These are phyloP conservation scores for Cyclanthera cordifolia DNA, from an alignment of 306 rosid species.

Conservation along the genomic window DNA sequence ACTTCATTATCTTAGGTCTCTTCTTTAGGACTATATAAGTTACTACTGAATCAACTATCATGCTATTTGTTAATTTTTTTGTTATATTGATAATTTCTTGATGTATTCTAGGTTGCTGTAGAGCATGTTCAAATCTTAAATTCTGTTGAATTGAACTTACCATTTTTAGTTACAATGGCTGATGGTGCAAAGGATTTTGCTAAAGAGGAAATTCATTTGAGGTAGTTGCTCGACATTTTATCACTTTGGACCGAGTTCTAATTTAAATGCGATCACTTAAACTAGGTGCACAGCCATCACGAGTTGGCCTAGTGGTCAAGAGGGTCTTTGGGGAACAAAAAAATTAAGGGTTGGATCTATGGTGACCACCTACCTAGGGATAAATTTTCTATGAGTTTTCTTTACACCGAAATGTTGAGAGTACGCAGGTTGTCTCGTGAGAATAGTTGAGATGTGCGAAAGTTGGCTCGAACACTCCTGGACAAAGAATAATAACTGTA, in stretches of 20 bases:
- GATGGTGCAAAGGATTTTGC: constrained; percentile 68
- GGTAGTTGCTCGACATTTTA: constrained; percentile 28
- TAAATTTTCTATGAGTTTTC: no score
- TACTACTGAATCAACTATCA: neutral
- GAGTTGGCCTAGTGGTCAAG: no score
- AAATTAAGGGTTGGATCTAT: no score
- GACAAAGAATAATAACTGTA: neutral
- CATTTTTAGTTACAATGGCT: constrained; percentile 66
- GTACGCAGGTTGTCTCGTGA: no score
- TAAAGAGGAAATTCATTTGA: constrained; percentile 84
- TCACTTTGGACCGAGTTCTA: constrained; percentile 1
- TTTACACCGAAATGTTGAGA: no score
- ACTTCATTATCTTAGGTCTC: neutral
- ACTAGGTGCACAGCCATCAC: neutral
- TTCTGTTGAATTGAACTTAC: constrained; percentile 62
- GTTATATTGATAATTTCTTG: constrained; percentile 1
- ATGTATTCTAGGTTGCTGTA: constrained; percentile 54
- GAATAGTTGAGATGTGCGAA: no score
- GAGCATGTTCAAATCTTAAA: constrained; percentile 61
- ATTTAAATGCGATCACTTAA: no score
- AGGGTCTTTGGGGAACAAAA: no score
- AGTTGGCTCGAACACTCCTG: neutral
- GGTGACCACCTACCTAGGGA: no score
- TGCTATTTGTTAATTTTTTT: constrained; percentile 8
- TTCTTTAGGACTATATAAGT: neutral